These are phyloP conservation scores for Lasiodiplodia theobromae DNA, from an alignment of 2,329 filamentous ascomycete genomes.

Conservation along the genomic window DNA sequence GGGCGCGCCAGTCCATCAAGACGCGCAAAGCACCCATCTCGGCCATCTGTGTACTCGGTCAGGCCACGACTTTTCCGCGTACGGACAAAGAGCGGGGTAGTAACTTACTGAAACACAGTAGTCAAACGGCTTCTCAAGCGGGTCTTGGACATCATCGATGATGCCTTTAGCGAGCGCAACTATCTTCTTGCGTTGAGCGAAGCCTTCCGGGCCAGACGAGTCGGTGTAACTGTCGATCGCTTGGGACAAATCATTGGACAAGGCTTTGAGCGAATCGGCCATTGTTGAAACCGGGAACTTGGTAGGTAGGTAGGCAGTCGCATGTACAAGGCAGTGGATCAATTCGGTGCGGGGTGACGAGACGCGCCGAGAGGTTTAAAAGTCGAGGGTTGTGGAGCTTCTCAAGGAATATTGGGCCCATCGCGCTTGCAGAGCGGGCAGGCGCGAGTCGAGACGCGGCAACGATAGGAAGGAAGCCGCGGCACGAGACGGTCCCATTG, in stretches of 20 bases:
- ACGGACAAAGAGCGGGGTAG: background rate
- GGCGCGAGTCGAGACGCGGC: background rate
- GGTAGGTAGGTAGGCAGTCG: background rate
- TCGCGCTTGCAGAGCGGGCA: background rate
- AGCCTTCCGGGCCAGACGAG: background rate
- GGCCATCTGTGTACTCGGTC: constrained; percentile 2
- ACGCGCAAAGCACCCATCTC: constrained; percentile 23
- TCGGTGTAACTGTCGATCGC: constrained; percentile 13
- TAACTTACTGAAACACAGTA: constrained; percentile 6
- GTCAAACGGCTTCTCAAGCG: constrained; percentile 22
- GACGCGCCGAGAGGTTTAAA: background rate
- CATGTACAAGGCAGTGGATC: background rate
- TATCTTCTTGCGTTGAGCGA: constrained; percentile 14
- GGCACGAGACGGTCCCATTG: background rate
- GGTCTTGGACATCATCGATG: constrained; percentile 26
- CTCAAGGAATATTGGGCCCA: background rate
- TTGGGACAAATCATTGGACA: background rate
- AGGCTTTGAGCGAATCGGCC: constrained; percentile 9
- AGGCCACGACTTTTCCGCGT: background rate
- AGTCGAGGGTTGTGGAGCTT: too few species aligned
- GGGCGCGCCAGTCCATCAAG: constrained; percentile 24
- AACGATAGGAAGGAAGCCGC: background rate
- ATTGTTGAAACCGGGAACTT: background rate
- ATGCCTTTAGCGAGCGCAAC: constrained; percentile 11
- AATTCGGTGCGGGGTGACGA: background rate